Evolutionary conservation across 441 rosid species (phyloP), one percentile per base, ranked within the genome.

Genomic region (Gossypium trilobum): DNA sequence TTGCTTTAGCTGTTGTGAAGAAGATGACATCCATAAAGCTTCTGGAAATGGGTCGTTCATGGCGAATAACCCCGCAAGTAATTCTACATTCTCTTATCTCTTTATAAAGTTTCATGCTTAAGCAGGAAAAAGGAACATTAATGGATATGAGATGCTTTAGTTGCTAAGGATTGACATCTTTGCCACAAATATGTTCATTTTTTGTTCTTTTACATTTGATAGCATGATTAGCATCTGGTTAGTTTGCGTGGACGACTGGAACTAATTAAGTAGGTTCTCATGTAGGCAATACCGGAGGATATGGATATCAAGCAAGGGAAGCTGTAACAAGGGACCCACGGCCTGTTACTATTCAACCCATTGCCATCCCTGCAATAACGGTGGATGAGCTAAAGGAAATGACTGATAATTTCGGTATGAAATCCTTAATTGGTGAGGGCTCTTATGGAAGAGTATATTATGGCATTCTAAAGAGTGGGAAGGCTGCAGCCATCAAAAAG

Each of bases 401-500:
- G 14, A 87, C 86, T 0, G 87, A 85, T 75, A 81, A 86, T 78
- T 89, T 85, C 57, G 85, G 91, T 36, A 48, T 82, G 4, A 76
- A 82, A 73, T 76, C 85, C 31, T 86, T 89, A 66, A 80, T 85
- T 23, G 85, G 90, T 8, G 90, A 87, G 82, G 89, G 93, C 13
- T 86, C 90, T 0, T 82, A 82, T 60, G 93, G 90, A 74, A 81
- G 86, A 81, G 87, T 89, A n/a, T 85, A 83, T 71, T 73, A 80
- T 16, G 91, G 87, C 79, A 77, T 85, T 74, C 81, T 89, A 16
- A 82, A 73, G 51, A 85, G 60, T 58, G 93, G 87, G 36, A 81
- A 74, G 70, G 81, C 86, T 1, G 83, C 80, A 46, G 90, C 91
- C 14, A 82, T 89, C 33, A 89, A 89, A 83, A 89, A 86, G 73